Evolutionary conservation across 768 basidiomycete genomes (phyloP), one percentile per base, ranked within the genome.

Genomic region (Amanita subjunquillea): DNA sequence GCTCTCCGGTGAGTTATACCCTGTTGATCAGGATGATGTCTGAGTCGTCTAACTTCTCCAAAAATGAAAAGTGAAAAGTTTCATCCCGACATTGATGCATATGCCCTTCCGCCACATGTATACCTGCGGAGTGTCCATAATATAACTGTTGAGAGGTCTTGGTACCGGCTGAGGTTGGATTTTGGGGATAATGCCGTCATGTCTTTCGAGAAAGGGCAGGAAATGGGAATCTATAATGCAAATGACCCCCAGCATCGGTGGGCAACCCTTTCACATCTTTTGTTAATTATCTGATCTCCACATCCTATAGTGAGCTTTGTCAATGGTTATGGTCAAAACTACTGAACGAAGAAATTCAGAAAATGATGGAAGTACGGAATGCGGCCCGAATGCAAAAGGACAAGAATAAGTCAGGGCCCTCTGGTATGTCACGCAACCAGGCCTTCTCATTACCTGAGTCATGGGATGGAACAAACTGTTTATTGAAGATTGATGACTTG

Each of bases 41-140:
- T 17, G 17, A 17, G 17, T 17, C 17, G 17, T 17, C 17, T 17
- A 17, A 17, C 17, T 17, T 17, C 17, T 17, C 17, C 17, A 17
- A 17, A 7, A n/a, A 15, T 36, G 36, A 41, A 22, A n/a, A 29
- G 32, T 40, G 55, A 42, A 27, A 41, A 40, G 17, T 41, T 43
- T 27, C 42, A 43, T 22, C 42, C 42, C 2, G 42, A 43, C 4
- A 22, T 43, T 43, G 42, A 43, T 29, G 13, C 45, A 29, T 4
- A 54, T 20, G 55, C 54, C 6, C 22, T 60, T 10, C 57, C 60
- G 5, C 57, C 60, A n/a, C 55, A 63, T 34, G 23, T 48, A 3
- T 61, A 56, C 49, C 55, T 60, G 4, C 46, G 49, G 20, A 62
- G 60, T 36, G 48, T 60, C 1, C 58, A 55, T 25, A 60, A 62